Percentiles rank a stretch among this genome's conserved stretches.
phyloP scores from a whole-genome alignment of 2,329 filamentous ascomycete species.

The Neofusicoccum ribis region DNA sequence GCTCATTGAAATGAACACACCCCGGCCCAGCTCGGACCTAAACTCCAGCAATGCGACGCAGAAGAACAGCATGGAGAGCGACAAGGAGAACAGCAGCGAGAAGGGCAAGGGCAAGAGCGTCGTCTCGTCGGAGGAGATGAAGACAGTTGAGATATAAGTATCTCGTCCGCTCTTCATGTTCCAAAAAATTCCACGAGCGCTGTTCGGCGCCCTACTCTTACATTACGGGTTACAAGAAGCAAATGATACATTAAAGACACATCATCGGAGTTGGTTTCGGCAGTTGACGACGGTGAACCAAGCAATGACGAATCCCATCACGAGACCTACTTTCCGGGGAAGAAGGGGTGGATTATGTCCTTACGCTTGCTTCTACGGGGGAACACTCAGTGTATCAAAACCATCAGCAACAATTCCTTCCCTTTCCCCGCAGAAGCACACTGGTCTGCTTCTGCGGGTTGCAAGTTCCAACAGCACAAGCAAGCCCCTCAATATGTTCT shows the following conservation, averaged over 20 bases:
- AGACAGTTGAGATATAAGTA: constrained; percentile 49
- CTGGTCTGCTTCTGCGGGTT: not conserved
- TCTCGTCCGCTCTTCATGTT: not conserved
- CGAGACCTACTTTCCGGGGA: not conserved
- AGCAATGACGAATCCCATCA: constrained; percentile 14
- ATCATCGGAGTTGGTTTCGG: constrained; percentile 17
- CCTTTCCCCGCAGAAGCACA: constrained; percentile 1
- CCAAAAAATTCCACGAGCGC: not conserved
- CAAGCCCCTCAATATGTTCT: not conserved
- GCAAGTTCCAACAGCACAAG: constrained; percentile 4
- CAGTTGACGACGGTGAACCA: constrained; percentile 10
- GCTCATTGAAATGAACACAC: constrained; percentile 45
- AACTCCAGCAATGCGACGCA: constrained; percentile 24
- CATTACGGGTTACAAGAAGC: constrained; percentile 17
- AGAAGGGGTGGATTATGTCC: constrained; percentile 6
- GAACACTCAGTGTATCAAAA: constrained; percentile 7
- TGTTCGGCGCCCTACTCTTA: not conserved
- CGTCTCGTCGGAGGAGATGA: constrained; percentile 42
- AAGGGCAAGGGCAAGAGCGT: constrained; percentile 28
- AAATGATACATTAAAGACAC: constrained; percentile 17
- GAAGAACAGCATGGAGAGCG: constrained; percentile 37
- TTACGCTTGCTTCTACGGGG: constrained; percentile 7
- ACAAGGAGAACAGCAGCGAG: constrained; percentile 36
- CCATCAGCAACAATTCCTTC: constrained; percentile 11
- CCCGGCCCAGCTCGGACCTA: constrained; percentile 40